Evolutionary conservation across 345 rosid genomes (phyloP).

Genomic region (Erodium maritimum): DNA sequence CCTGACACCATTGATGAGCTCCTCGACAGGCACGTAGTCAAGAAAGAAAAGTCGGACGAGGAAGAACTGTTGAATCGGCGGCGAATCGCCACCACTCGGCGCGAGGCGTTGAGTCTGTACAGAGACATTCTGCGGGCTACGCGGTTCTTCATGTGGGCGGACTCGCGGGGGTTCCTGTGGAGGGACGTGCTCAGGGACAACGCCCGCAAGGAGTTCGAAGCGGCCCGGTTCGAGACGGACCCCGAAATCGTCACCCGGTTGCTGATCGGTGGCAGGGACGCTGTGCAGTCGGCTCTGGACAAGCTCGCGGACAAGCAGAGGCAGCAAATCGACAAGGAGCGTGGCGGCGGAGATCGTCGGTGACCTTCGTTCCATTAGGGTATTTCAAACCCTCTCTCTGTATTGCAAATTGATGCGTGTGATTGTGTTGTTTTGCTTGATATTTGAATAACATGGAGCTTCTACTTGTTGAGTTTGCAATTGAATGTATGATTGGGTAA

Average conservation of each 20-base stretch:
- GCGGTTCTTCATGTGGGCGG: conserved; percentile 71
- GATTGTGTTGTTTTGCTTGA: neutral
- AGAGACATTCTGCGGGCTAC: conserved; percentile 73
- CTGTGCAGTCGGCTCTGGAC: conserved; percentile 55
- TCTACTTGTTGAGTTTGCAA: neutral
- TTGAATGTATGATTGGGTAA: neutral
- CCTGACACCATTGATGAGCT: conserved; percentile 82
- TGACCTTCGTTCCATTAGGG: conserved; percentile 5
- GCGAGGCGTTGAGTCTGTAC: conserved; percentile 72
- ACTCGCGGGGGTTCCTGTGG: conserved; percentile 62
- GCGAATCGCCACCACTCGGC: conserved; percentile 52
- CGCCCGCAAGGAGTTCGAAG: conserved; percentile 79
- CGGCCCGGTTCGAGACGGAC: conserved; percentile 68
- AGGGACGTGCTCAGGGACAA: conserved; percentile 66
- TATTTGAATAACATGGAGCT: neutral
- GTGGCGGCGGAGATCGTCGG: conserved; percentile 19
- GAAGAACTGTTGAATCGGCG: conserved; percentile 44
- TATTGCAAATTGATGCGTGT: neutral
- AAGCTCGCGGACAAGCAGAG: conserved; percentile 69
- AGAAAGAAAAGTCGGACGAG: conserved; percentile 47
- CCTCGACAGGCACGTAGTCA: conserved; percentile 60
- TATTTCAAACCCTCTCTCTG: neutral
- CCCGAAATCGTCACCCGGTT: conserved; percentile 65
- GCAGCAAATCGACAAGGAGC: conserved; percentile 45
- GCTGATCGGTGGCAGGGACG: conserved; percentile 74